A percentile compares a stretch with the other conserved stretches of the same genome.
Conservation (phyloP, 2,329 filamentous ascomycete genomes). For the Fusarium sororula region DNA sequence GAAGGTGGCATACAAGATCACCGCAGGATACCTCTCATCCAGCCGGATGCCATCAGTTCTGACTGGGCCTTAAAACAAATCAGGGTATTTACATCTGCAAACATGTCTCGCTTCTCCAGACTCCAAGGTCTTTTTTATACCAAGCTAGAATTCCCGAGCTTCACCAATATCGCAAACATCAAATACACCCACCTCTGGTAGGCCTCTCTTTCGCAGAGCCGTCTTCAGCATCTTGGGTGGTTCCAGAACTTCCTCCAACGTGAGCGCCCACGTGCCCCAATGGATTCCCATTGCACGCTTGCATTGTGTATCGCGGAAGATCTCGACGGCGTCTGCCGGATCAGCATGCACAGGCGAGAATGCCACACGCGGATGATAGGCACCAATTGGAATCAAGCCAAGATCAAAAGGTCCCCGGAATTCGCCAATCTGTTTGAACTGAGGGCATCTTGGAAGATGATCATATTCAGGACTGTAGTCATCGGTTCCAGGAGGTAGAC, state of each 20-base stretch:
- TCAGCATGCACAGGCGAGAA: conserved; percentile 88
- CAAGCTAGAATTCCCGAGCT: conserved; percentile 73
- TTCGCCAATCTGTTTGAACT: conserved; percentile 84
- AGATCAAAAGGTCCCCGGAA: conserved; percentile 88
- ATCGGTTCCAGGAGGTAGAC: conserved; percentile 67
- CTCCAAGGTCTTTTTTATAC: not conserved
- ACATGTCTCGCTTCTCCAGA: conserved; percentile 1
- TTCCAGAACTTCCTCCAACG: conserved; percentile 84
- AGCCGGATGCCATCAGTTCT: not conserved
- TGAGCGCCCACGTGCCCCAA: conserved; percentile 92
- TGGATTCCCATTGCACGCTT: conserved; percentile 84
- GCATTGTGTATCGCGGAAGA: conserved; percentile 86
- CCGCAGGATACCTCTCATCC: not conserved
- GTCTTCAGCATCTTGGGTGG: conserved; percentile 77
- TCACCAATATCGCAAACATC: conserved; percentile 87
- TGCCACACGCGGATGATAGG: conserved; percentile 77
- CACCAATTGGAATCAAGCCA: conserved; percentile 92
- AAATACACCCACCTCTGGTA: conserved; percentile 78
- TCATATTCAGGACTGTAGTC: conserved; percentile 76
- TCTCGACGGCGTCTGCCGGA: conserved; percentile 87
- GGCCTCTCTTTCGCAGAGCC: conserved; percentile 72
- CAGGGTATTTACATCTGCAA: conserved; percentile 25
- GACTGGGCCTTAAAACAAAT: conserved; percentile 11
- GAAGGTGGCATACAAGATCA: not conserved
- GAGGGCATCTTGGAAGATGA: conserved; percentile 77